Conservation (phyloP, 495 filamentous ascomycete species). For the Aspergillus baeticus region DNA sequence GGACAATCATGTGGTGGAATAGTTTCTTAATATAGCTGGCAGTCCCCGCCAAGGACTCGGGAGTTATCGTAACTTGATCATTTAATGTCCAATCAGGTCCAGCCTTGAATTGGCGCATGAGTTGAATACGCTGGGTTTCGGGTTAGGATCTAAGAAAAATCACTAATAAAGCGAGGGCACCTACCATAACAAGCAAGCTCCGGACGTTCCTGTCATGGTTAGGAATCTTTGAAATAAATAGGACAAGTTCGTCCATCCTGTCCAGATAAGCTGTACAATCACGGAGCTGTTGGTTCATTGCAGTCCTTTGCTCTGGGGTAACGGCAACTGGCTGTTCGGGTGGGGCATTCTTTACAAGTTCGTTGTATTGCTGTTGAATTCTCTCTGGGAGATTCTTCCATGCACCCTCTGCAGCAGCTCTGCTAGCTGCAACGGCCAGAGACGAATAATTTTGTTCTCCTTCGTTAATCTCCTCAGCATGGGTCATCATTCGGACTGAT, state of each 20-base stretch:
- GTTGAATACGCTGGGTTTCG: slow-evolving; percentile 48
- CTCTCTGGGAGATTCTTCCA: slow-evolving; percentile 40
- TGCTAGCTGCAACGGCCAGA: slow-evolving; percentile 7
- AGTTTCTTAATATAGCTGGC: slow-evolving; percentile 45
- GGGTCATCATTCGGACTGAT: too few relatives aligned
- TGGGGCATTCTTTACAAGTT: slow-evolving; percentile 37
- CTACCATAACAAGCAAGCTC: slow-evolving; percentile 44
- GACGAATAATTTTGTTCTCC: too few relatives aligned
- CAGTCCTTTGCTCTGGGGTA: slow-evolving; percentile 40
- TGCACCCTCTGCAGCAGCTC: slow-evolving; percentile 37
- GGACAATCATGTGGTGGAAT: slow-evolving; percentile 41
- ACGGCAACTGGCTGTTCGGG: slow-evolving; percentile 30
- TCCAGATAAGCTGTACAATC: slow-evolving; percentile 40
- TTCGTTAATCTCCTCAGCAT: too few relatives aligned
- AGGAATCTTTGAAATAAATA: slow-evolving; percentile 36
- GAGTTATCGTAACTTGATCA: slow-evolving; percentile 57
- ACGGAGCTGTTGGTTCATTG: slow-evolving; percentile 47
- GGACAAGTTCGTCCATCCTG: slow-evolving; percentile 42
- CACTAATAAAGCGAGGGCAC: too few relatives aligned
- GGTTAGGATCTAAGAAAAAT: too few relatives aligned
- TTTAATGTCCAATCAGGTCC: slow-evolving; percentile 52
- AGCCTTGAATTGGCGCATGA: slow-evolving; percentile 57
- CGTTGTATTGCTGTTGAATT: slow-evolving; percentile 37
- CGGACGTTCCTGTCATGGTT: slow-evolving; percentile 43
- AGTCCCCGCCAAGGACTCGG: slow-evolving; percentile 52